These are phyloP conservation scores for Zygoascus hellenicus DNA, from an alignment of 1,139 yeast species.

Conservation along the genomic window DNA sequence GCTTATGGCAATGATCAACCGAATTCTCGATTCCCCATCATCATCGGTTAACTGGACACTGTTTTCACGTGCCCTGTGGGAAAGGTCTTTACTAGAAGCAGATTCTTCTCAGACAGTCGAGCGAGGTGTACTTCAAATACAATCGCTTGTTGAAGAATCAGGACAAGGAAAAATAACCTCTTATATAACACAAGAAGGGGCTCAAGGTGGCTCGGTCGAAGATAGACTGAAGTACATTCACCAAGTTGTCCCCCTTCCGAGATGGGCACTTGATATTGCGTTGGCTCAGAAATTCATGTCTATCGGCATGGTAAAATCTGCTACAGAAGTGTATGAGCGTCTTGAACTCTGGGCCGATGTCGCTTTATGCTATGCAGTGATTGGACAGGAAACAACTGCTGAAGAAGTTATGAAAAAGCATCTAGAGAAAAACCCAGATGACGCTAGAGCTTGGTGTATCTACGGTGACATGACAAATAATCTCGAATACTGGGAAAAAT, in stretches of 20 bases:
- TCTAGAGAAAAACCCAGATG: slow-evolving; percentile 54
- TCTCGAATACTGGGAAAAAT: slow-evolving; percentile 70
- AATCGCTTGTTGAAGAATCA: slow-evolving; percentile 82
- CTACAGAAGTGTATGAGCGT: slow-evolving; percentile 83
- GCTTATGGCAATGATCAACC: slow-evolving; percentile 61
- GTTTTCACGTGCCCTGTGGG: slow-evolving; percentile 84
- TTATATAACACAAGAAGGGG: slow-evolving; percentile 47
- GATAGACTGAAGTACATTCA: slow-evolving; percentile 67
- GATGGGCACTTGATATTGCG: slow-evolving; percentile 77
- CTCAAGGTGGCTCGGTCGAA: slow-evolving; percentile 22
- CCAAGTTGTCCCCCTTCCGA: slow-evolving; percentile 70
- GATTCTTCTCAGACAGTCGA: slow-evolving; percentile 80
- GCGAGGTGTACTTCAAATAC: slow-evolving; percentile 90
- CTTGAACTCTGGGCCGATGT: slow-evolving; percentile 73
- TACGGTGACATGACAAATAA: slow-evolving; percentile 82
- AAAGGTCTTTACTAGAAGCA: slow-evolving; percentile 78
- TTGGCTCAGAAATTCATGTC: slow-evolving; percentile 87
- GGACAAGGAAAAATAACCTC: slow-evolving; percentile 59
- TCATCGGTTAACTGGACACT: slow-evolving; percentile 65
- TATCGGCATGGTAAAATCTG: slow-evolving; percentile 78
- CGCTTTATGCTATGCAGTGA: slow-evolving; percentile 86
- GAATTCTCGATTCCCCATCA: slow-evolving; percentile 55
- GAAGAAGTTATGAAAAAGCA: slow-evolving; percentile 51
- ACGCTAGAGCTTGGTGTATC: slow-evolving; percentile 79
- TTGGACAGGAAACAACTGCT: slow-evolving; percentile 69